phyloP scores from a whole-genome alignment of 768 basidiomycete genomes.

The Leccinellum rugosiceps region DNA sequence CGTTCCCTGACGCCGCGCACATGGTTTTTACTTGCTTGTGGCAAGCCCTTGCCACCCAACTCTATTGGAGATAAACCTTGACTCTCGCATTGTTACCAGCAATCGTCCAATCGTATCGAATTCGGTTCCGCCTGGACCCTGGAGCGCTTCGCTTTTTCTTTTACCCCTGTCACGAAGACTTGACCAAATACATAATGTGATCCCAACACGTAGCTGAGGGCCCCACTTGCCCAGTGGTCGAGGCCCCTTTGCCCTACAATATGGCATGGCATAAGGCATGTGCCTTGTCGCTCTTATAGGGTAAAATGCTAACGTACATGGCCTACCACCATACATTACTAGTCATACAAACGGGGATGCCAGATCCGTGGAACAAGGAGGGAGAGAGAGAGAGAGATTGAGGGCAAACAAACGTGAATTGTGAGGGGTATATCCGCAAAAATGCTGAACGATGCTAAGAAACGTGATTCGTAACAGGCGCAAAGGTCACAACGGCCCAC shows the following conservation, averaged over 20 bases:
- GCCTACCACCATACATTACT: conserved; percentile 13
- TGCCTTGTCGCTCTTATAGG: conserved; percentile 7
- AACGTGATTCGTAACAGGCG: conserved; percentile 10
- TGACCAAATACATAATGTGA: conserved; percentile 3
- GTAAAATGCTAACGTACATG: conserved; percentile 12
- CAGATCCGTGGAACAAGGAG: conserved; percentile 14
- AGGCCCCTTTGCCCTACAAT: conserved; percentile 4
- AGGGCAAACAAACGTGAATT: conserved; percentile 5
- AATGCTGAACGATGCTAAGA: conserved; percentile 15
- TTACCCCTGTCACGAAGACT: not conserved
- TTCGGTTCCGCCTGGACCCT: not conserved
- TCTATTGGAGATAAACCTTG: not conserved
- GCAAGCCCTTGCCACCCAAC: not conserved
- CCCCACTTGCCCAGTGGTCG: conserved; percentile 13
- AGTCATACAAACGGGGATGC: conserved; percentile 22
- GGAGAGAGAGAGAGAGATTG: not conserved
- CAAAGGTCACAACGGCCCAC: conserved; percentile 7
- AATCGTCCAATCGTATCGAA: not conserved
- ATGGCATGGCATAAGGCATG: not conserved
- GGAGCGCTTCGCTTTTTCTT: not conserved
- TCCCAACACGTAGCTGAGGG: not conserved
- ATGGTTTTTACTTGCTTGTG: not conserved
- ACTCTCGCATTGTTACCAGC: not conserved
- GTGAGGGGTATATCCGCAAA: conserved; percentile 18
- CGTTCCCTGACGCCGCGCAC: not conserved